Base-by-base conservation (phyloP, 2,329 filamentous ascomycete genomes). In the Verticillium isaacii region DNA sequence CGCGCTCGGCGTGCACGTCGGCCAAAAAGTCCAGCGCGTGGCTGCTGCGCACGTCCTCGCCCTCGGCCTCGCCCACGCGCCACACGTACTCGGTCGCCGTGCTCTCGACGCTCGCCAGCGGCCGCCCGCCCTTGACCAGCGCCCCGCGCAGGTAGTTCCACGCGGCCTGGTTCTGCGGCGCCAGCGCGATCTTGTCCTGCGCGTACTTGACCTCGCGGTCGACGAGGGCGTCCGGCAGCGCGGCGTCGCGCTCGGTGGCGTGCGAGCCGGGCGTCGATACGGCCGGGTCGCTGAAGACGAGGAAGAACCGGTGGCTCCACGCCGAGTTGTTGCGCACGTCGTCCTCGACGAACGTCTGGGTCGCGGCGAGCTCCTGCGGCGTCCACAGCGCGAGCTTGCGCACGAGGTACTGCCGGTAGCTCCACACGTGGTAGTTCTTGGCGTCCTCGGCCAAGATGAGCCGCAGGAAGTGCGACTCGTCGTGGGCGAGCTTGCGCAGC, bases 371-470 rank as follows among this genome's bases (percentile, higher is more conserved):
- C 80, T 99, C 88, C 57, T 82, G 80, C 74, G 90, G 87, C 78
- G 66, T 85, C 83, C 75, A 97, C 81, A 78, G 89, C 73, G 87
- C 89, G 82, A 90, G 76, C 71, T 85, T 86, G 59, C 78, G 77
- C 50, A 88, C 84, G 23, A 89, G 75, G 71, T 85, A 87, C 73
- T 97, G 92, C 62, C 95, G 85, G 78, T 98, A 99, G 61, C 89
- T 92, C 95, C 95, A 99, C 57, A 98, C 95, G 73, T 99, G 95
- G 74, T 99, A 98, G 80, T 99, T 99, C 79, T 99, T 99, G 58
- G 90, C 86, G 73, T 99, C 95, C 68, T 90, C 84, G 50, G 83
- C 84, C 60, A 99, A 88, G 85, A 99, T 98, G 56, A 82, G 77
- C 63, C 82, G 84, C 63, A 97, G 84, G 74, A 98, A 98, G 15